Percentiles rank a stretch among this genome's conserved stretches.
Conservation (phyloP, 805 yeast species). For the Starmerella bombicola region DNA sequence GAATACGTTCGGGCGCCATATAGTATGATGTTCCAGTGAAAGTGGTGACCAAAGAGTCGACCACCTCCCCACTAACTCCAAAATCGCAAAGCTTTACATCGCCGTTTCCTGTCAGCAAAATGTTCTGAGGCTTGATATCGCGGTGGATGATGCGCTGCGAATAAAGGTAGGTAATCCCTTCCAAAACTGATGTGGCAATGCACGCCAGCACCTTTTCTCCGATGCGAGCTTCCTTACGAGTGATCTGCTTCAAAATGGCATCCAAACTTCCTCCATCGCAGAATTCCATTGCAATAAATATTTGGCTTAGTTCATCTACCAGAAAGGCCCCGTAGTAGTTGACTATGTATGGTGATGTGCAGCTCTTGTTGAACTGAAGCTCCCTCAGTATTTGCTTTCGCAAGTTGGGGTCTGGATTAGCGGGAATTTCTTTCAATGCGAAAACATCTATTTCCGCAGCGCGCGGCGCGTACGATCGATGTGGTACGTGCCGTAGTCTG, state of each 20-base stretch:
- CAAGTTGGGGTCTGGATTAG: slow-evolving; percentile 71
- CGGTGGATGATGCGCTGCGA: slow-evolving; percentile 82
- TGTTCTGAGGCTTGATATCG: slow-evolving; percentile 93
- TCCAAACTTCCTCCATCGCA: slow-evolving; percentile 91
- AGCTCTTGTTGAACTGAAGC: slow-evolving; percentile 72
- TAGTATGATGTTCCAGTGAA: slow-evolving; percentile 95
- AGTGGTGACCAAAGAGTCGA: slow-evolving; percentile 87
- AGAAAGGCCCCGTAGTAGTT: slow-evolving; percentile 86
- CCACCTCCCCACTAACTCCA: slow-evolving; percentile 96
- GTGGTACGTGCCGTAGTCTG: slow-evolving; percentile 30
- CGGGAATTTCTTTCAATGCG: slow-evolving; percentile 67
- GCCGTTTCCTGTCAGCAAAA: slow-evolving; percentile 60
- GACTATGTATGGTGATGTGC: slow-evolving; percentile 75
- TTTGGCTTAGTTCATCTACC: slow-evolving; percentile 61
- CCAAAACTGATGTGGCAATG: slow-evolving; percentile 71
- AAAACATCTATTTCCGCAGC: slow-evolving; percentile 41
- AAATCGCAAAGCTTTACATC: slow-evolving; percentile 90
- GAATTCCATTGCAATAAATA: slow-evolving; percentile 92
- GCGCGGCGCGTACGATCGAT: slow-evolving; percentile 14
- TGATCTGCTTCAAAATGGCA: slow-evolving; percentile 71
- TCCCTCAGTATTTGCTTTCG: slow-evolving; percentile 88
- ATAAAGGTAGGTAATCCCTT: slow-evolving; percentile 79
- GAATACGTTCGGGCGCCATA: slow-evolving; percentile 97
- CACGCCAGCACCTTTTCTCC: slow-evolving; percentile 89
- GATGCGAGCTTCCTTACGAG: slow-evolving; percentile 65